phyloP scores from a whole-genome alignment of 2,329 filamentous ascomycete species.

The Fusarium sarcochroum region DNA sequence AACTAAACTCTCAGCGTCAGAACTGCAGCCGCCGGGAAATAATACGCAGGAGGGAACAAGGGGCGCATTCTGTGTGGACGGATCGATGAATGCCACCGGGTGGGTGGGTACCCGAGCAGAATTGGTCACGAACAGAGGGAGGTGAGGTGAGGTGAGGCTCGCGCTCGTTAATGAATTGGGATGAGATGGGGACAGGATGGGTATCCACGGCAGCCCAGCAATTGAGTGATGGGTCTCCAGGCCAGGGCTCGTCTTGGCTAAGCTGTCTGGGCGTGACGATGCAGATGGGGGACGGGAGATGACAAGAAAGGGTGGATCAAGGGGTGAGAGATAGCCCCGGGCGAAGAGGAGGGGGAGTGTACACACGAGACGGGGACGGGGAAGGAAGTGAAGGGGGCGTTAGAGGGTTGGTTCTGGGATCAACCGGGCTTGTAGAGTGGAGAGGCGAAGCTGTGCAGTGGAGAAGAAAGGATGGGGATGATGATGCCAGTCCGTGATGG shows the following conservation, averaged over 20 bases:
- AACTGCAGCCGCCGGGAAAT: constrained; percentile 4
- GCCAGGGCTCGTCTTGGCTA: constrained; percentile 21
- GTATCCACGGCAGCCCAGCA: constrained; percentile 21
- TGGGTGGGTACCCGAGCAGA: constrained; percentile 24
- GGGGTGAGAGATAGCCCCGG: constrained; percentile 26
- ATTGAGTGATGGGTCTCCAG: constrained; percentile 20
- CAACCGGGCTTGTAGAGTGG: constrained; percentile 29
- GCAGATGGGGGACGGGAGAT: constrained; percentile 42
- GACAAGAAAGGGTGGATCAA: constrained; percentile 43
- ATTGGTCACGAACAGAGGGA: constrained; percentile 4
- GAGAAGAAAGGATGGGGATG: constrained; percentile 36
- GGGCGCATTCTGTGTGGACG: constrained; percentile 22
- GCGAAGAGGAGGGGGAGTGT: constrained; percentile 31
- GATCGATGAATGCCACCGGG: constrained; percentile 33
- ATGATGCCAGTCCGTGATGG: constrained; percentile 24
- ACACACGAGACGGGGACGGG: constrained; percentile 4
- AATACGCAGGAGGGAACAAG: constrained; percentile 13
- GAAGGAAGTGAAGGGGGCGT: constrained; percentile 2
- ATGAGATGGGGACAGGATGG: constrained; percentile 21
- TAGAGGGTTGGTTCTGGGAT: constrained; percentile 14
- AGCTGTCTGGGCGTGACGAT: constrained; percentile 38
- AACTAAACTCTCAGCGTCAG: not conserved
- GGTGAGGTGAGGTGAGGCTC: constrained; percentile 39
- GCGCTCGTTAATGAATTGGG: constrained; percentile 25
- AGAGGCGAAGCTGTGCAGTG: constrained; percentile 37